Conservation (phyloP, 208 protist species). For the Naegleria lovaniensis region DNA sequence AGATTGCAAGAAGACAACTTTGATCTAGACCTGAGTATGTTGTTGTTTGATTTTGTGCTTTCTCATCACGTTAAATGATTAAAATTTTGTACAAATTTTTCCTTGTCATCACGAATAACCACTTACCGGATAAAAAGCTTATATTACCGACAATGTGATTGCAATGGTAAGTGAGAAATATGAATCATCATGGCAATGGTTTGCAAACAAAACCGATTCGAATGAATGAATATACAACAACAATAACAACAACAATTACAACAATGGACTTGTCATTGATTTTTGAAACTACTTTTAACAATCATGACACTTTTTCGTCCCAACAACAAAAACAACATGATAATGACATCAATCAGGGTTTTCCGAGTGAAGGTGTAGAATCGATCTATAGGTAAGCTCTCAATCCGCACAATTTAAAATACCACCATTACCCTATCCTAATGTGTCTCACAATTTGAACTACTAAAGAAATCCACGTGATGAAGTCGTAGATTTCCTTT, state of each 20-base stretch:
- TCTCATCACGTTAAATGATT: too few species aligned
- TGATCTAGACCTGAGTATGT: constrained; percentile 73
- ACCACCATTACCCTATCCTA: too few species aligned
- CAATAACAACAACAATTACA: background rate
- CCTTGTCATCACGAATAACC: too few species aligned
- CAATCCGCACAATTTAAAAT: too few species aligned
- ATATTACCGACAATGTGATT: background rate
- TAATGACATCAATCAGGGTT: background rate
- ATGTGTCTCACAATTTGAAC: constrained; percentile 56
- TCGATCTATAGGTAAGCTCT: background rate
- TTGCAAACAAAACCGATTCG: too few species aligned
- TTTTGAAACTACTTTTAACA: too few species aligned
- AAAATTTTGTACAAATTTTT: too few species aligned
- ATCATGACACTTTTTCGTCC: too few species aligned
- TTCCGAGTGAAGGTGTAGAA: background rate
- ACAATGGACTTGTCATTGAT: too few species aligned
- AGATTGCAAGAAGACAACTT: constrained; percentile 74
- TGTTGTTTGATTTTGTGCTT: background rate
- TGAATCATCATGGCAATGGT: too few species aligned
- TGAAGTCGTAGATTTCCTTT: constrained; percentile 5
- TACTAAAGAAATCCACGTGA: constrained; percentile 40
- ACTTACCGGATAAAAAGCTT: background rate
- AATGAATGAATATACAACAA: too few species aligned
- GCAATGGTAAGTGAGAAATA: background rate
- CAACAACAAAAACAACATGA: too few species aligned